Percentiles rank a stretch among this genome's conserved stretches.
Evolutionary conservation across 2,329 filamentous ascomycete genomes (phyloP).

Genomic region (Ceratocystis smalleyi): DNA sequence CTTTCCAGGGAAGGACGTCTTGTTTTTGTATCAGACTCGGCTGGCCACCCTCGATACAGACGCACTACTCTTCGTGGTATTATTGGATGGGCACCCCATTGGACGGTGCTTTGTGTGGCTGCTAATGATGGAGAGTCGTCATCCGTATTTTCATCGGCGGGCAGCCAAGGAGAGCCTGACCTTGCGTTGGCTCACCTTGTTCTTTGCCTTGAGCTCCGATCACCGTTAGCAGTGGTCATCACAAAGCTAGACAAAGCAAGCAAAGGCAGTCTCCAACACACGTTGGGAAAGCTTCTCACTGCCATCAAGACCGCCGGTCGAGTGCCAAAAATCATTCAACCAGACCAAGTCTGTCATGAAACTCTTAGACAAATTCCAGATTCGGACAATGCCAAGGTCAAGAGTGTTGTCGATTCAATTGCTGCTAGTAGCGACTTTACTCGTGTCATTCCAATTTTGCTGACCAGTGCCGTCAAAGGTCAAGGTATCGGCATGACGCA

Average conservation of each 20-base stretch:
- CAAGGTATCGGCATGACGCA: slow-evolving; percentile 69
- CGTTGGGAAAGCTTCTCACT: slow-evolving; percentile 57
- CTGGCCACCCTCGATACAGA: slow-evolving; percentile 76
- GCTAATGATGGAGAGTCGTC: slow-evolving; percentile 51
- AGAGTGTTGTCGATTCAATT: slow-evolving; percentile 38
- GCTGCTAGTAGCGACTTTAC: slow-evolving; percentile 26
- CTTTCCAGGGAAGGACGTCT: slow-evolving; percentile 57
- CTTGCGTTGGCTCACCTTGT: slow-evolving; percentile 67
- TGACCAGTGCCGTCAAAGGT: slow-evolving; percentile 77
- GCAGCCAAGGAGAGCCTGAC: slow-evolving; percentile 34
- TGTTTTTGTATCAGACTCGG: slow-evolving; percentile 81
- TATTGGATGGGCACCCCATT: slow-evolving; percentile 93
- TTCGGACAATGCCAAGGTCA: slow-evolving; percentile 42
- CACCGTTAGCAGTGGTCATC: slow-evolving; percentile 67
- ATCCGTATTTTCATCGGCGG: background rate
- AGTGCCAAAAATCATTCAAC: slow-evolving; percentile 56
- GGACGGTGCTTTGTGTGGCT: slow-evolving; percentile 75
- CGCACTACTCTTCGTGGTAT: slow-evolving; percentile 78
- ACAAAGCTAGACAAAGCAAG: slow-evolving; percentile 85
- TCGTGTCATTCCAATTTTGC: slow-evolving; percentile 58
- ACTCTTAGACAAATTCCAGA: slow-evolving; percentile 42
- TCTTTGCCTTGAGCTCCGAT: slow-evolving; percentile 63
- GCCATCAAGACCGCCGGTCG: slow-evolving; percentile 61
- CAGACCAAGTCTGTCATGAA: slow-evolving; percentile 32
- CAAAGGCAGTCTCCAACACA: slow-evolving; percentile 51